A percentile compares a stretch with the other conserved stretches of the same genome.
Conservation (phyloP, 1,284 basidiomycete genomes). For the Puccinia hordei region DNA sequence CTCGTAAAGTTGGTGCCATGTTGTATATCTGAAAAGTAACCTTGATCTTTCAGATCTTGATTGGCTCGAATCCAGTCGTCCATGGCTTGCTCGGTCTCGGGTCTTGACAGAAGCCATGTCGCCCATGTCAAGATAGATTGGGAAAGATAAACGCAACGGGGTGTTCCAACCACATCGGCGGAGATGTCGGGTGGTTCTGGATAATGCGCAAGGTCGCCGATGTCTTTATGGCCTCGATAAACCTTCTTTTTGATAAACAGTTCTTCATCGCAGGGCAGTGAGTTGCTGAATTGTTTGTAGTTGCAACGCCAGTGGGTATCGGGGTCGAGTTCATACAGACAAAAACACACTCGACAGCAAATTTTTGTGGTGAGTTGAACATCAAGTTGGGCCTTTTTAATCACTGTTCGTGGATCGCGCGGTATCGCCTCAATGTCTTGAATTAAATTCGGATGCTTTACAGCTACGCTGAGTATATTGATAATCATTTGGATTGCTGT, state of each 20-base stretch:
- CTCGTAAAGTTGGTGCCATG: background rate
- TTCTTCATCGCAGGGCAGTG: too few species aligned
- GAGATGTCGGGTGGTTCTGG: too few species aligned
- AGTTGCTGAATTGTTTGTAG: too few species aligned
- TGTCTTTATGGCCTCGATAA: too few species aligned
- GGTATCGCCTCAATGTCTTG: background rate
- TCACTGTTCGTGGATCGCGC: constrained; percentile 8
- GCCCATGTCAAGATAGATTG: too few species aligned
- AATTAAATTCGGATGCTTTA: background rate
- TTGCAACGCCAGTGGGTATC: background rate
- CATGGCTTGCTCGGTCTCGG: constrained; percentile 21
- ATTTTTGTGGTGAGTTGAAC: background rate
- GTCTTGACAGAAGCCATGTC: constrained; percentile 29
- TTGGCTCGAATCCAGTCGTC: background rate
- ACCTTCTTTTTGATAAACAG: too few species aligned
- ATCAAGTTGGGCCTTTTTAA: constrained; percentile 1
- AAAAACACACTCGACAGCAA: constrained; percentile 29
- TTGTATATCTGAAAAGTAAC: constrained; percentile 24
- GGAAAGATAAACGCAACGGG: too few species aligned
- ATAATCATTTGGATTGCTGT: constrained; percentile 11
- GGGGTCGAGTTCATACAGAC: constrained; percentile 1
- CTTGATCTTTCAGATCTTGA: background rate
- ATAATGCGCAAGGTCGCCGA: background rate
- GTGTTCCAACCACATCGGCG: background rate
- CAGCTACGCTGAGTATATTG: background rate